A percentile compares a stretch with the other conserved stretches of the same genome.
phyloP scores from a whole-genome alignment of 2,329 filamentous ascomycete genomes.

The Thermothelomyces thermophilus region DNA sequence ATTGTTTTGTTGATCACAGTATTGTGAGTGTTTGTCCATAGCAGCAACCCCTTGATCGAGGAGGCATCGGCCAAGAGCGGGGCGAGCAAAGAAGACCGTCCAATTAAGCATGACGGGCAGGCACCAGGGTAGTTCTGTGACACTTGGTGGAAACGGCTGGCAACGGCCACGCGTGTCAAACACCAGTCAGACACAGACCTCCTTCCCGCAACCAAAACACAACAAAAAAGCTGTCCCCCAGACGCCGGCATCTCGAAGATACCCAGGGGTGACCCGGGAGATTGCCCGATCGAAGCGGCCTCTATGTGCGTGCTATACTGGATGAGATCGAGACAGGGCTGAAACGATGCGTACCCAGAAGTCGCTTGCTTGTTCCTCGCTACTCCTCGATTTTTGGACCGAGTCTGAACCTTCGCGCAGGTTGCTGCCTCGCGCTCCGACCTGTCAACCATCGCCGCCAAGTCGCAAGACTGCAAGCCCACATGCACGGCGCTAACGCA shows the following conservation, averaged over 20 bases:
- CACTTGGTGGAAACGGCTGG: slow-evolving; percentile 33
- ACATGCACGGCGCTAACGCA: too few species aligned
- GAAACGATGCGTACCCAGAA: slow-evolving; percentile 5
- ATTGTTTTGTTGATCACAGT: too few species aligned
- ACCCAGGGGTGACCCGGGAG: slow-evolving; percentile 18
- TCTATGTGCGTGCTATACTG: not conserved
- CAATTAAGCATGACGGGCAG: slow-evolving; percentile 17
- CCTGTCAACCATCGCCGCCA: too few species aligned
- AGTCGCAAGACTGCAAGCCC: too few species aligned
- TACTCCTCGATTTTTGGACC: slow-evolving; percentile 1
- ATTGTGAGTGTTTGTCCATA: too few species aligned
- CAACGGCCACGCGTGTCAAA: slow-evolving; percentile 34
- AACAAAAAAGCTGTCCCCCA: not conserved
- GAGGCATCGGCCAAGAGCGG: too few species aligned
- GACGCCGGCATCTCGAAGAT: slow-evolving; percentile 21
- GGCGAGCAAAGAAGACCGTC: slow-evolving; percentile 7
- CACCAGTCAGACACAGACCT: slow-evolving; percentile 34
- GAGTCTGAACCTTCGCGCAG: not conserved
- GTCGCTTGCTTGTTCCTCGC: slow-evolving; percentile 1
- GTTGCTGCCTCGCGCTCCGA: not conserved
- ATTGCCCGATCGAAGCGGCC: not conserved
- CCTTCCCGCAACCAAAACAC: slow-evolving; percentile 15
- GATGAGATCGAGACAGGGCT: too few species aligned
- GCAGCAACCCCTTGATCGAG: too few species aligned
- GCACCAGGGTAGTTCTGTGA: slow-evolving; percentile 22